Conservation (phyloP, 164 flowering plant genomes). For the Brasenia schreberi region DNA sequence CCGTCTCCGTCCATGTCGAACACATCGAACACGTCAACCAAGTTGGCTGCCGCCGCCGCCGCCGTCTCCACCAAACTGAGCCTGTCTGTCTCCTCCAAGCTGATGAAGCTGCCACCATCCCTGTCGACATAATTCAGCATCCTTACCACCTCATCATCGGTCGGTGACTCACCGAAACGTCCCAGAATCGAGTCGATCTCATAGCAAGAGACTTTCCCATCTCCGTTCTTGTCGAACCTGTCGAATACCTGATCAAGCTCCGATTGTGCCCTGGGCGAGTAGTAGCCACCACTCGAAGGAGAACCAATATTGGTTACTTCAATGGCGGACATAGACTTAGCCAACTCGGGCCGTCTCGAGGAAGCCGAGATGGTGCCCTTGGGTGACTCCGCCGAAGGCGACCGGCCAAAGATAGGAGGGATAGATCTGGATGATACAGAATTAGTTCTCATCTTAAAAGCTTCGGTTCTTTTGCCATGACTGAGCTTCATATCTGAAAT, state of each 20-base stretch:
- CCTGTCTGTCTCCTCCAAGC: constrained; percentile 36
- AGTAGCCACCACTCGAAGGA: constrained; percentile 1
- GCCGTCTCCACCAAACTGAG: constrained; percentile 32
- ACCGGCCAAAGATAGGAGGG: constrained; percentile 27
- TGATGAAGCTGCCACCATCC: constrained; percentile 45
- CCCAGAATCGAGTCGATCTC: constrained; percentile 38
- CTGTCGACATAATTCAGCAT: constrained; percentile 30
- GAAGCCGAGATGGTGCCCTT: constrained; percentile 19
- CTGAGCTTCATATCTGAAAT: constrained; percentile 17
- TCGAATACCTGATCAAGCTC: constrained; percentile 39
- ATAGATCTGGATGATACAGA: constrained; percentile 29
- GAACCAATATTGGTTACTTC: constrained; percentile 12
- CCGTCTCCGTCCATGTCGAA: constrained; percentile 82
- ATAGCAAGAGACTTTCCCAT: constrained; percentile 34
- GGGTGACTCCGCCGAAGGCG: background rate
- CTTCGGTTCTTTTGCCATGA: constrained; percentile 8
- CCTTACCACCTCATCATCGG: constrained; percentile 27
- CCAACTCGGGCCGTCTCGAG: constrained; percentile 20
- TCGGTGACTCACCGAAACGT: constrained; percentile 33
- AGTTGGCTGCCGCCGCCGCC: constrained; percentile 39
- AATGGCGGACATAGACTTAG: constrained; percentile 30
- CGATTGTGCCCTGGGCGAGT: constrained; percentile 12
- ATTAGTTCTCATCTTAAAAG: constrained; percentile 7
- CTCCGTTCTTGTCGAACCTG: constrained; percentile 44
- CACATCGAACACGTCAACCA: constrained; percentile 43